Base-by-base conservation (phyloP, 805 yeast species). In the Debaryomyces prosopidis region DNA sequence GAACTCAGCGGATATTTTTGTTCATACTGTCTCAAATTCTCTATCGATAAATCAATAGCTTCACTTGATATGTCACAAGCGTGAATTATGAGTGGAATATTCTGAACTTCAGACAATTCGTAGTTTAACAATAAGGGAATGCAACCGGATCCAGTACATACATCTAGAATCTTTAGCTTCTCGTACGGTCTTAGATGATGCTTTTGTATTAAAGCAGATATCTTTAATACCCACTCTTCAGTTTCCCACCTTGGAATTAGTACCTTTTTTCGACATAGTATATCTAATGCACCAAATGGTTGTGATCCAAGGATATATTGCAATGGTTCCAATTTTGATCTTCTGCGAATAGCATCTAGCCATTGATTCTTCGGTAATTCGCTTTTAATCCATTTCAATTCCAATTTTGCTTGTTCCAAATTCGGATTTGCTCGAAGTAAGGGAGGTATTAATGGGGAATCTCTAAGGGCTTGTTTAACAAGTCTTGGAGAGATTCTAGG, bases 191-290 rank as follows among this genome's bases (percentile, higher is more conserved):
- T 34, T 16, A 3, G 32, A 14, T 23, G 39, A 12, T n/a, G 26
- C 16, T 3, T 34, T 11, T 4, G 28, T 20, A 36, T 6, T 15
- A 52, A 18, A 16, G 48, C 48, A 0, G 69, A 63, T 16, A 86
- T 59, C 44, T 73, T 73, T 23, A 68, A 30, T 8, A 78, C 70
- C 97, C 97, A 92, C 57, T 89, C 96, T 61, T 92, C 98, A 0
- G 99, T 92, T 60, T 92, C 99, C 86, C 92, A 84, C 40, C 99
- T 67, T 0, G 99, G 98, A 20, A 92, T 91, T 48, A 92, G 67
- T 1, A 89, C 97, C 0, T 82, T 82, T 1, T 68, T 69, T 23
- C 63, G 55, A 55, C 96, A 88, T 19, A 55, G 45, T 3, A 92
- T 75, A 10, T 78, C 80, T 40, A 92, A 59, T 1, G 61, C 57